These are phyloP conservation scores for Prinsepia uniflora DNA, from an alignment of 306 rosid species.

Conservation along the genomic window DNA sequence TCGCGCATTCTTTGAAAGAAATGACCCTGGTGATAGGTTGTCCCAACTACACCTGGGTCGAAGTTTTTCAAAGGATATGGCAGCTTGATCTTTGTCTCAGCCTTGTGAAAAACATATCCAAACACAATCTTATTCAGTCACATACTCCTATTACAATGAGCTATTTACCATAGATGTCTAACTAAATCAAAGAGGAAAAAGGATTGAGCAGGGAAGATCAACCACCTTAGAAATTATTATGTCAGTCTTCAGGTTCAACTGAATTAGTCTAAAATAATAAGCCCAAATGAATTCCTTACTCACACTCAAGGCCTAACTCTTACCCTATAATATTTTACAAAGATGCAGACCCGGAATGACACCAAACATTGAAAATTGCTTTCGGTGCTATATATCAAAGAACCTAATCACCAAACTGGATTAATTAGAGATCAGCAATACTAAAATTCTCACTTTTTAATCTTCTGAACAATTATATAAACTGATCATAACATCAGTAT, in stretches of 20 bases:
- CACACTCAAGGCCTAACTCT: constrained; percentile 5
- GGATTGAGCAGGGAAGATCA: too few species aligned
- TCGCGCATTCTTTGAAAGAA: constrained; percentile 47
- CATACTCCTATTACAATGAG: not conserved
- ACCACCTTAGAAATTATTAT: not conserved
- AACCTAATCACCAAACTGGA: too few species aligned
- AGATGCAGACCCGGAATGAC: not conserved
- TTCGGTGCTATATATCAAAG: too few species aligned
- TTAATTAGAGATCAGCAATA: too few species aligned
- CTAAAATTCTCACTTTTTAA: not conserved
- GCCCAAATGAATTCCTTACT: not conserved
- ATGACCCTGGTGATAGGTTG: constrained; percentile 51
- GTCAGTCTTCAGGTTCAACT: not conserved
- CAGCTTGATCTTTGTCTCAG: constrained; percentile 37
- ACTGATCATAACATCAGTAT: not conserved
- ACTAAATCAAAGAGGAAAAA: not conserved
- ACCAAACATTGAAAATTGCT: not conserved
- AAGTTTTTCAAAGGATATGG: constrained; percentile 42
- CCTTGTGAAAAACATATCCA: constrained; percentile 33
- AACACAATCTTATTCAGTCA: constrained; percentile 16
- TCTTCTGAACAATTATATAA: not conserved
- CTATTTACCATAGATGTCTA: not conserved
- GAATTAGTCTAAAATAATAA: not conserved
- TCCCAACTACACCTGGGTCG: constrained; percentile 37
- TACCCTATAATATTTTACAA: too few species aligned